Evolutionary conservation across 108 stramenopile species (phyloP), one percentile per base, ranked within the genome.

Genomic region (Cylindrotheca closterium): DNA sequence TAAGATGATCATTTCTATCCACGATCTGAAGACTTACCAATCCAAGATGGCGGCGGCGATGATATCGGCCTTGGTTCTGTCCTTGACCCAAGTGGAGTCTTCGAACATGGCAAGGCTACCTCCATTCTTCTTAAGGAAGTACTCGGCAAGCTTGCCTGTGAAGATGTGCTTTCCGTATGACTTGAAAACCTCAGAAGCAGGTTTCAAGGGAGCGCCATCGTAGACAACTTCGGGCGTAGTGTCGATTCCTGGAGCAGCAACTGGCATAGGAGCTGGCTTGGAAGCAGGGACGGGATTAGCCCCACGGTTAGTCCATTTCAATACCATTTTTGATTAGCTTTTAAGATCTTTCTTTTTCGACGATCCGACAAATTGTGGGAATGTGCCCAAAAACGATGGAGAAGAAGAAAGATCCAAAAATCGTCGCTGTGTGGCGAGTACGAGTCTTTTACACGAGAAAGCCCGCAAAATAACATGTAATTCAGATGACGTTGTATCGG

Each of bases 51-150:
- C 92, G 51, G 80, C 79, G 18, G 91, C 91, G 37, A 96, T 92
- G 24, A 61, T 80, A 71, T 96, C 96, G 30, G 96, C 60, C 63
- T 82, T 75, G 23, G 70, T 83, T 75, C 80, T 74, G 28, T 67
- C 87, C 68, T 81, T 77, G 23, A 84, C 82, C 96, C 96, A 96
- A 24, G 60, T 50, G 24, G 89, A 88, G 77, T 94, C 89, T 51
- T 88, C 75, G 61, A 96, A 69, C 53, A 91, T 73, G 4, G 61
- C 81, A 8, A 67, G 84, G 49, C 73, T 71, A 32, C 79, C 79
- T 19, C 96, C 96, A 62, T 94, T 89, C 67, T 92, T 92, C 73
- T 89, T 78, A 25, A 96, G 73, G 76, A 95, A 96, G 51, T 87
- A 77, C 47, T 90, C 93, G 46, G 96, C 96, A 47, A 95, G 81